Base-by-base conservation (phyloP, 164 flowering plant species). In the Berberis vulgaris region DNA sequence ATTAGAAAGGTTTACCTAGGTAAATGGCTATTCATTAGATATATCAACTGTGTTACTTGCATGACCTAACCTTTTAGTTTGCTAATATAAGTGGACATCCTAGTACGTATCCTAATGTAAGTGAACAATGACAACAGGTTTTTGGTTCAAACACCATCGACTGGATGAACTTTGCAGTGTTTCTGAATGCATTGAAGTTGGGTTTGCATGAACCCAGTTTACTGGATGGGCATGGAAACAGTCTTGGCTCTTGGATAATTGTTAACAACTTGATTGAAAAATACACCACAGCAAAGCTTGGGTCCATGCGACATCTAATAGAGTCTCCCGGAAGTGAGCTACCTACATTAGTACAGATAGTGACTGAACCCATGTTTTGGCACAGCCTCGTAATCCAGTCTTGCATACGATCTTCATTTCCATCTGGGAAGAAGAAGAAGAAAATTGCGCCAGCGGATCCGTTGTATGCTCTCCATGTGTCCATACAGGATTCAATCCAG, bases 341-440 rank as follows among this genome's bases (percentile, higher is more conserved):
- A 45, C 60, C 85, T 0, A 7, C 63, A 42, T 71, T 93, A 66
- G 80, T 88, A 60, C 89, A 81, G 67, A 62, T 90, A 62, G 79
- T 93, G 7, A 73, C 96, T 11, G 98, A 90, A 74, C 82, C 97
- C 12, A 66, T 90, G 69, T 80, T 94, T 13, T 93, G 97, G 98
- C 96, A 90, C 74, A 54, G 71, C 57, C 86, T 90, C 43, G 69
- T 93, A 52, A 69, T 93, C 13, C 96, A 83, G 63, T 85, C 96
- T n/a, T 82, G 79, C 61, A 69, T 76, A 49, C 86, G 89, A 6
- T 78, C 86, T 53, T 77, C 78, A 65, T 67, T 72, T 58, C 97
- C 96, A 42, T 64, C 88, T 45, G 88, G 89, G 5, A 90, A 81
- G 72, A 90, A 77, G 80, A 93, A 93, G 77, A 93, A 86, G 79